A percentile compares a stretch with the other conserved stretches of the same genome.
These are phyloP conservation scores for Aspergillus quadricinctus DNA, from an alignment of 2,329 filamentous ascomycete species.

Conservation along the genomic window DNA sequence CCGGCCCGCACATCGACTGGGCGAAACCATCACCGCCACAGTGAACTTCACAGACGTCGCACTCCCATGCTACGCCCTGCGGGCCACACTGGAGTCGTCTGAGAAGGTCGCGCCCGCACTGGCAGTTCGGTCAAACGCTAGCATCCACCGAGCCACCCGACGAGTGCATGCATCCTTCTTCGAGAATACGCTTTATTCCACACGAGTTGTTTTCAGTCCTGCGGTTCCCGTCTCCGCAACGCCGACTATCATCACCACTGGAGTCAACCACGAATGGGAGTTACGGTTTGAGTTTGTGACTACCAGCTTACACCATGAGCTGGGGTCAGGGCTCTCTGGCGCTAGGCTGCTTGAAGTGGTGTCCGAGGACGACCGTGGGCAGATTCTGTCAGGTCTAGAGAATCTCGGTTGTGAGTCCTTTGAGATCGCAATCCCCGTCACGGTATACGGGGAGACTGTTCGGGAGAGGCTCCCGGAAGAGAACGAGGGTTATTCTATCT, in stretches of 20 bases:
- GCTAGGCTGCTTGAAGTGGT: constrained; percentile 70
- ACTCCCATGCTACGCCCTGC: constrained; percentile 79
- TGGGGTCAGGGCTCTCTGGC: constrained; percentile 34
- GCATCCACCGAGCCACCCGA: constrained; percentile 80
- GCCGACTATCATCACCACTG: constrained; percentile 87
- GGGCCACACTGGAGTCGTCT: constrained; percentile 77
- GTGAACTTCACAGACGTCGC: constrained; percentile 77
- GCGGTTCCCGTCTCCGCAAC: constrained; percentile 80
- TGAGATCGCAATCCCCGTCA: constrained; percentile 78
- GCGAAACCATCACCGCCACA: constrained; percentile 77
- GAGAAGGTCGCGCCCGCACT: constrained; percentile 78
- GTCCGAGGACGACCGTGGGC: constrained; percentile 71
- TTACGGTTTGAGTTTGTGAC: constrained; percentile 91
- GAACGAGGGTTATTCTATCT: constrained; percentile 39
- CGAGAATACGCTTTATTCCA: constrained; percentile 77
- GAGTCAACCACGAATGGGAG: constrained; percentile 83
- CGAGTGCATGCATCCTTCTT: constrained; percentile 73
- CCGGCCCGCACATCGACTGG: constrained; percentile 80
- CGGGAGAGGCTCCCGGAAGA: constrained; percentile 40
- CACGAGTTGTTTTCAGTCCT: constrained; percentile 73
- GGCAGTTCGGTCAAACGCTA: constrained; percentile 78
- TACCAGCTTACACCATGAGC: constrained; percentile 48
- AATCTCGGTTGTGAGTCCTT: constrained; percentile 81
- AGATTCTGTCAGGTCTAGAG: constrained; percentile 72
- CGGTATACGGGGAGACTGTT: constrained; percentile 64